Percentiles rank a stretch among this genome's conserved stretches.
These are phyloP conservation scores for Clausena lansium DNA, from an alignment of 345 rosid species.

Conservation along the genomic window DNA sequence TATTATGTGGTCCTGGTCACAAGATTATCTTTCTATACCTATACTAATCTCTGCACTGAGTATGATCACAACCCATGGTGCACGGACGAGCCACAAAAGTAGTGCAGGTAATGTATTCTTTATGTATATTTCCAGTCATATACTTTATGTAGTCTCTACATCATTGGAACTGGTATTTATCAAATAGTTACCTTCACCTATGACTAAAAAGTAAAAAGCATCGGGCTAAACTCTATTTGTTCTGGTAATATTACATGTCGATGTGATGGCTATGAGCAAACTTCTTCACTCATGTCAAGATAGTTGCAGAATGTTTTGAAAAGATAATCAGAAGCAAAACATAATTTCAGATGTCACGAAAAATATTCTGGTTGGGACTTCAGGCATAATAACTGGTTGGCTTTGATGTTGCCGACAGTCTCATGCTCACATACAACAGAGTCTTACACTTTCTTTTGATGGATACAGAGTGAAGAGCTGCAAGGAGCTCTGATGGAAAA, in stretches of 20 bases:
- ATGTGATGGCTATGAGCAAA: neutral
- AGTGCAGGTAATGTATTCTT: conserved; percentile 39
- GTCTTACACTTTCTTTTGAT: neutral
- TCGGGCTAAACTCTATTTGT: neutral
- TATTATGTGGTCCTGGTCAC: conserved; percentile 13
- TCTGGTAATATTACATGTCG: neutral
- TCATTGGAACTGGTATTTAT: neutral
- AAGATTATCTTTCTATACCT: conserved; percentile 15
- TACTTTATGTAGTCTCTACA: neutral
- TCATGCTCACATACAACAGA: neutral
- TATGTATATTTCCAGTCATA: neutral
- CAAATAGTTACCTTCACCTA: neutral
- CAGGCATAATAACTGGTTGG: neutral
- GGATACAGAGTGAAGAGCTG: conserved; percentile 35
- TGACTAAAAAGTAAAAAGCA: neutral
- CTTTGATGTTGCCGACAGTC: neutral
- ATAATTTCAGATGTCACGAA: neutral
- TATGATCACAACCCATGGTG: conserved; percentile 21
- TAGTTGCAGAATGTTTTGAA: neutral
- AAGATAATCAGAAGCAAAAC: neutral
- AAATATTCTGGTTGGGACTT: neutral
- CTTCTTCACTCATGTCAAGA: neutral
- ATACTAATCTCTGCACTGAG: conserved; percentile 30
- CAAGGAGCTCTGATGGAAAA: conserved; percentile 22
- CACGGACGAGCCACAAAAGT: conserved; percentile 23